Conservation (phyloP, 2,329 filamentous ascomycete genomes). For the Calonectria montana region DNA sequence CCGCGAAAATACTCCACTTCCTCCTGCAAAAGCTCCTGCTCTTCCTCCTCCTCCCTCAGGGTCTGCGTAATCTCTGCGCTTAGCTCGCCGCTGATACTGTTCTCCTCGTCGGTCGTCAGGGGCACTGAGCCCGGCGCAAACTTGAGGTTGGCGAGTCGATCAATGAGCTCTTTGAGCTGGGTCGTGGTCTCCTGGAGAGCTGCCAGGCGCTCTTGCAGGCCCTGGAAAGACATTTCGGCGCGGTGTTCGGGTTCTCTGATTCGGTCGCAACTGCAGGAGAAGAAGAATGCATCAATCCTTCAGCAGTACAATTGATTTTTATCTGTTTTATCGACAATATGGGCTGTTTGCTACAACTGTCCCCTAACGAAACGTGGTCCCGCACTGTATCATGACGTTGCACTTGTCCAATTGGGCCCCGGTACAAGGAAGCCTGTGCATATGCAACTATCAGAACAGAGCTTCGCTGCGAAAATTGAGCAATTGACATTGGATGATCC, state of each 20-base stretch:
- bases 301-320: background rate
- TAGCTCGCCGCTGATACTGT: conserved; percentile 75
- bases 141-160: conserved; percentile 67
- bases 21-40: conserved; percentile 82
- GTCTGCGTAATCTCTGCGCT: conserved; percentile 82
- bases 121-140: conserved; percentile 70
- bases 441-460: conserved; percentile 37
- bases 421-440: conserved; percentile 23
- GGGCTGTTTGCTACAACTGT: conserved; percentile 7
- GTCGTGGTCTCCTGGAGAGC: conserved; percentile 70
- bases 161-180: conserved; percentile 69
- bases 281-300: background rate
- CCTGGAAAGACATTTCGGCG: conserved; percentile 64
- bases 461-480: conserved; percentile 38
- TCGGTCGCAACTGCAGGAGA: background rate
- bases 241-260: background rate
- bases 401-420: conserved; percentile 27
- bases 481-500: conserved; percentile 22
- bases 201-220: conserved; percentile 70
- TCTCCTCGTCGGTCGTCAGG: conserved; percentile 60
- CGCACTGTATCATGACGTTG: conserved; percentile 39
- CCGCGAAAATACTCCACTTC: conserved; percentile 77
- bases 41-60: conserved; percentile 83
- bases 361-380: conserved; percentile 40
- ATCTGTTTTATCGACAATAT: background rate